Conservation (phyloP, 306 rosid species). For the Prunus campanulata region DNA sequence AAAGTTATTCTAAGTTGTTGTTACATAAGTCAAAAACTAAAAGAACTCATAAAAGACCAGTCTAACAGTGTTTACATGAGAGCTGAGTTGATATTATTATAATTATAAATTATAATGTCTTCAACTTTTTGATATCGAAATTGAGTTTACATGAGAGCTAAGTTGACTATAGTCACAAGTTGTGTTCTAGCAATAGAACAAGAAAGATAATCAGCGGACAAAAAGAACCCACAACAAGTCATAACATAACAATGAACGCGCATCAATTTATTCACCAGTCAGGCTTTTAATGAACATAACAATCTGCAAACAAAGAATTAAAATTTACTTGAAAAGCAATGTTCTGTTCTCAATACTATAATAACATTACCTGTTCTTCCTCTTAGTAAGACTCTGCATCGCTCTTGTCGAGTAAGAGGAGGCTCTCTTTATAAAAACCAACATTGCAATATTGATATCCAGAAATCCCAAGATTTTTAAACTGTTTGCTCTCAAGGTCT, state of each 20-base stretch:
- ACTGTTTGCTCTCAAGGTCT: background rate
- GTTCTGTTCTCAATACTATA: background rate
- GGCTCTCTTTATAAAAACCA: background rate
- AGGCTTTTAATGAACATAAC: background rate
- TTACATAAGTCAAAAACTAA: background rate
- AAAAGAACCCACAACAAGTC: background rate
- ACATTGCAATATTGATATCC: background rate
- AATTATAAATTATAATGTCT: no score
- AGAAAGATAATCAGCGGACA: background rate
- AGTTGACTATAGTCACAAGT: background rate
- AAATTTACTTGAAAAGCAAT: background rate
- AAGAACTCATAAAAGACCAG: background rate
- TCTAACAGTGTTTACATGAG: background rate
- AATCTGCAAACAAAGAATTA: background rate
- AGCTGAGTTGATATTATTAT: background rate
- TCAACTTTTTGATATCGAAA: background rate
- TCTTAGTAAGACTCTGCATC: slow-evolving; percentile 1
- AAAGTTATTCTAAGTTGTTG: background rate
- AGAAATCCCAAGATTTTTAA: background rate
- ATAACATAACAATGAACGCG: background rate
- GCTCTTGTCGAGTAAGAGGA: background rate
- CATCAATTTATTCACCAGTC: background rate
- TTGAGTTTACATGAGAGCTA: background rate
- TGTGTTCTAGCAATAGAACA: background rate
- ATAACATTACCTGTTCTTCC: background rate